These are phyloP conservation scores for Ogataea minuta DNA, from an alignment of 805 yeast genomes.

Conservation along the genomic window DNA sequence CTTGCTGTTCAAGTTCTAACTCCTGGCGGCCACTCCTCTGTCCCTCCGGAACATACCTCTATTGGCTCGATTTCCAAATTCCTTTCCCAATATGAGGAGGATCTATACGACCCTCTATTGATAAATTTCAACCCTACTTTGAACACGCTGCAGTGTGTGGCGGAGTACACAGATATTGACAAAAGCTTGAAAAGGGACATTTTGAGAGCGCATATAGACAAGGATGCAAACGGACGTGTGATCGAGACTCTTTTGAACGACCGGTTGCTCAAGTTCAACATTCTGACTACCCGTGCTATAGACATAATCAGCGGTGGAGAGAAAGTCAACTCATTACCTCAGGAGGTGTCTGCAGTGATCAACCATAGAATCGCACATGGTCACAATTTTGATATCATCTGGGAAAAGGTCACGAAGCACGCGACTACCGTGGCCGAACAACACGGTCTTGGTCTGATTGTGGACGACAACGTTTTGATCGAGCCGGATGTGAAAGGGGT, in stretches of 20 bases:
- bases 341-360: conserved; percentile 48
- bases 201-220: conserved; percentile 38
- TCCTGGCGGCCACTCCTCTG: conserved; percentile 59
- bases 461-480: conserved; percentile 33
- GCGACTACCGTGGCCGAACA: conserved; percentile 44
- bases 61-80: conserved; percentile 72
- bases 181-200: conserved; percentile 32
- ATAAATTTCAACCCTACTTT: conserved; percentile 59
- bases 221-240: conserved; percentile 34
- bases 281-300: conserved; percentile 65
- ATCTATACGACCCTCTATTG: conserved; percentile 49
- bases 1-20: conserved; percentile 48
- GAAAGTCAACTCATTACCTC: conserved; percentile 77
- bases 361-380: conserved; percentile 68
- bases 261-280: conserved; percentile 33
- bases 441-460: conserved; percentile 47
- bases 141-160: conserved; percentile 58
- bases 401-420: conserved; percentile 36
- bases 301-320: conserved; percentile 71
- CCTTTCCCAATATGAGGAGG: conserved; percentile 52
- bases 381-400: conserved; percentile 43
- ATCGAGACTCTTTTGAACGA: conserved; percentile 18
- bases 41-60: conserved; percentile 68
- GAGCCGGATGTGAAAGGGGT: conserved; percentile 26
- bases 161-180: conserved; percentile 43